Base-by-base conservation (phyloP, 1,139 yeast genomes). In the Kurtzmaniella quercitrusa region DNA sequence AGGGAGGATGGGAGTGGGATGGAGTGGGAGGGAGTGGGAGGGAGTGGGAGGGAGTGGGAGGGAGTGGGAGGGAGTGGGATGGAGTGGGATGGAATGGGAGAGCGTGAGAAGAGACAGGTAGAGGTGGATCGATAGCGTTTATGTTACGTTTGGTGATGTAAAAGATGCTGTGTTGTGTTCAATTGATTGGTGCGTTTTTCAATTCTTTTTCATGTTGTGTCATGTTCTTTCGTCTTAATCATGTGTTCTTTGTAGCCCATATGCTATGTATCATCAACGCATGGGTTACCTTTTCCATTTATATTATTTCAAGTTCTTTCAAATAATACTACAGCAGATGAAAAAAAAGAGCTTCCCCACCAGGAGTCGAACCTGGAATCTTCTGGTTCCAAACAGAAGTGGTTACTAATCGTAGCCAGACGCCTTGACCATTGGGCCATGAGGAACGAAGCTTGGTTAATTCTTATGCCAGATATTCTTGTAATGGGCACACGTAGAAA, bases 331-430 rank as follows among this genome's bases (percentile, higher is more conserved):
- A n/a, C n/a, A n/a, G n/a, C n/a, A n/a, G n/a, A n/a, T n/a, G n/a
- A n/a, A 57, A 70, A 74, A 72, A 63, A 58, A 50, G 65, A 73
- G 75, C 90, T 82, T 83, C 90, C 90, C 88, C 90, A 84, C 89
- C 89, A 83, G 90, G 90, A 83, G 84, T 84, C 88, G 90, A 84
- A 84, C 90, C 91, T 83, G 88, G 89, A 83, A 82, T 82, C 90
- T 82, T 81, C 88, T 82, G 89, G 89, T 83, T 80, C 73, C 82
- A 60, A 50, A 52, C 56, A 51, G 74, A 68, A 68, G 73, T 68
- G 73, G 71, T 60, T 67, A 66, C 72, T 48, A 60, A 65, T 68
- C 76, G 76, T 70, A 70, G 76, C 75, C 76, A 70, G 75, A 70
- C 76, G 76, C 76, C 75, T 70, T 70, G 73, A 70, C 75, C 76